A percentile compares a stretch with the other conserved stretches of the same genome.
phyloP scores from a whole-genome alignment of 768 basidiomycete genomes.

The Floccularia luteovirens region DNA sequence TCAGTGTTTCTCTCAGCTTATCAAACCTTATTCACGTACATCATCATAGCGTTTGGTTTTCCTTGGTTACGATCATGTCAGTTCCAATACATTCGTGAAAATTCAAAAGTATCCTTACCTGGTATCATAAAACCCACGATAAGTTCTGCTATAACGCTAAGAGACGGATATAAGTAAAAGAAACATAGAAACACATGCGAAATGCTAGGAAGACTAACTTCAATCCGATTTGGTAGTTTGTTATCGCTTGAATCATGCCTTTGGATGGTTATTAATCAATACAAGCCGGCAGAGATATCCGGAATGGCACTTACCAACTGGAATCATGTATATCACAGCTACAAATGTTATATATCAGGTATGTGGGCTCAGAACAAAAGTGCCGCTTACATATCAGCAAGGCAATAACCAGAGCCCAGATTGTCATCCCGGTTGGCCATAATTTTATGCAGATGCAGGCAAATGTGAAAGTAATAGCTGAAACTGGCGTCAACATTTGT shows the following conservation, averaged over 20 bases:
- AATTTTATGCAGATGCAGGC: conserved; percentile 52
- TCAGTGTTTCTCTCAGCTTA: not conserved
- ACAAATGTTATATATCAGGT: conserved; percentile 4
- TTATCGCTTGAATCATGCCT: conserved; percentile 73
- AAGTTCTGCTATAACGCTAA: conserved; percentile 65
- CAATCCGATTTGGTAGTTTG: conserved; percentile 65
- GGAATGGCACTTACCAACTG: conserved; percentile 42
- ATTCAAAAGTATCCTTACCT: conserved; percentile 15
- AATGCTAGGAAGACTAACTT: conserved; percentile 23
- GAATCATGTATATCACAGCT: conserved; percentile 57
- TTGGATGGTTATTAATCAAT: not conserved
- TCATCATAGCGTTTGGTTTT: conserved; percentile 70
- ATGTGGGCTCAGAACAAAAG: not conserved
- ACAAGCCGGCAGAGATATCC: not conserved
- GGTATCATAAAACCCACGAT: conserved; percentile 55
- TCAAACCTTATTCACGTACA: conserved; percentile 25
- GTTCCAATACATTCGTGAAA: conserved; percentile 2
- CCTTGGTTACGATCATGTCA: conserved; percentile 25
- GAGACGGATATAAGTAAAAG: not conserved
- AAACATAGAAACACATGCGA: not conserved
- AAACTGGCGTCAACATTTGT: not conserved
- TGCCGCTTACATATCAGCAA: conserved; percentile 30
- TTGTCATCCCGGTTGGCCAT: conserved; percentile 62
- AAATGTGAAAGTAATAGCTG: conserved; percentile 50
- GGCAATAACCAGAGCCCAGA: conserved; percentile 58